Percentiles rank a stretch among this genome's conserved stretches.
phyloP scores from a whole-genome alignment of 345 rosid species.

The Moricandia moricandioides region DNA sequence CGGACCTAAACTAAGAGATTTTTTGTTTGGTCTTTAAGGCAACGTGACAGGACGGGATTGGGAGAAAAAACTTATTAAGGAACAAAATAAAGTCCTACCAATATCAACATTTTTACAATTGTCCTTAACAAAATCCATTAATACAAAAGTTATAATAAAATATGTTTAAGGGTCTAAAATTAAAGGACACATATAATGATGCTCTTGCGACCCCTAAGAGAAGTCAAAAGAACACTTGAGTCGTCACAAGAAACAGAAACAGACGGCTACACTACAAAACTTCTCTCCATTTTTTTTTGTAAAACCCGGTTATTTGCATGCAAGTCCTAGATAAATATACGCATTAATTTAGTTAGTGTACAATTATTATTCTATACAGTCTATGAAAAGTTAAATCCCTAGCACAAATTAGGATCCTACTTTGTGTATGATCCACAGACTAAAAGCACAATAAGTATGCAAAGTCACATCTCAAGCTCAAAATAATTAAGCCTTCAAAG shows the following conservation, averaged over 20 bases:
- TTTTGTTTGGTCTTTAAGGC: no score
- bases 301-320: neutral
- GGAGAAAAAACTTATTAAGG: no score
- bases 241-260: constrained; percentile 6
- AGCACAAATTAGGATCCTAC: neutral
- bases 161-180: no score
- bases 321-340: neutral
- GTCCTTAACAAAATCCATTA: no score
- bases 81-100: no score
- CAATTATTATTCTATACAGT: neutral
- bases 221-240: neutral
- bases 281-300: neutral
- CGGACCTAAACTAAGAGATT: no score
- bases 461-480: neutral
- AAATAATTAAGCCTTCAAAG: neutral
- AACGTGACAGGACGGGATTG: no score
- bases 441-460: neutral
- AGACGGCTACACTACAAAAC: neutral
- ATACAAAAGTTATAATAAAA: no score
- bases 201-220: no score
- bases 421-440: neutral
- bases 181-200: no score
- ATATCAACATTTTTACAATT: no score
- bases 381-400: no score
- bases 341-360: neutral